phyloP scores from a whole-genome alignment of 441 rosid genomes.

The Brassica balearica region DNA sequence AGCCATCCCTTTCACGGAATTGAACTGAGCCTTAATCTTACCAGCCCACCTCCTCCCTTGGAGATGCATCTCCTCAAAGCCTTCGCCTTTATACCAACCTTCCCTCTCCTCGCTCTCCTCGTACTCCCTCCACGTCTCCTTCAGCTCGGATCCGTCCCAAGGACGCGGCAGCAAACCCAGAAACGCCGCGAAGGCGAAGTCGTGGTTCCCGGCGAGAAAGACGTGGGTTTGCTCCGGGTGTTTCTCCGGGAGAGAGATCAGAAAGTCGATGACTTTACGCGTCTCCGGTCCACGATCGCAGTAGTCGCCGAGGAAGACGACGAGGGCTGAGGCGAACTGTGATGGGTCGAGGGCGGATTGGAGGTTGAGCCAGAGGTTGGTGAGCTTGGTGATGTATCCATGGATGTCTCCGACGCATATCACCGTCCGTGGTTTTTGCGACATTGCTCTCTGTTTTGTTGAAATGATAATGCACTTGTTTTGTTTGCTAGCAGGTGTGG shows the following conservation, averaged over 20 bases:
- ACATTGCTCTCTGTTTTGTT: slow-evolving; percentile 15
- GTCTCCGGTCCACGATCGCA: slow-evolving; percentile 95
- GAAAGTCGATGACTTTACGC: slow-evolving; percentile 67
- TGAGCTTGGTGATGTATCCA: slow-evolving; percentile 74
- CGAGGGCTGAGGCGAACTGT: slow-evolving; percentile 62
- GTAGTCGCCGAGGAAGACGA: slow-evolving; percentile 92
- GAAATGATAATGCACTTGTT: background rate
- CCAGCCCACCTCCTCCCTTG: slow-evolving; percentile 93
- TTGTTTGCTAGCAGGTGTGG: no score
- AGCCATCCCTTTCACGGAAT: slow-evolving; percentile 59
- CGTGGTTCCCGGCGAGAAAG: slow-evolving; percentile 80
- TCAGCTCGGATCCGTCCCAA: slow-evolving; percentile 53
- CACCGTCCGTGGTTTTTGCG: slow-evolving; percentile 58
- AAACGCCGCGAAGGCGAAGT: slow-evolving; percentile 77
- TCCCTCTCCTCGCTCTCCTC: slow-evolving; percentile 66
- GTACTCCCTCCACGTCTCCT: slow-evolving; percentile 73
- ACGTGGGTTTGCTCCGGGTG: slow-evolving; percentile 77
- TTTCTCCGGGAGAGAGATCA: slow-evolving; percentile 58
- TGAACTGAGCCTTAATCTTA: slow-evolving; percentile 41
- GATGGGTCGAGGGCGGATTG: slow-evolving; percentile 55
- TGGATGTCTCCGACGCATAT: slow-evolving; percentile 90
- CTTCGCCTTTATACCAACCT: slow-evolving; percentile 82
- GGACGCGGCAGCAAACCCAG: slow-evolving; percentile 64
- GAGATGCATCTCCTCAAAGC: slow-evolving; percentile 77
- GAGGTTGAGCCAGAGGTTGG: slow-evolving; percentile 79